Percentiles rank a stretch among this genome's conserved stretches.
Evolutionary conservation across 495 filamentous ascomycete species (phyloP).

Genomic region (Hypoxylon subgilvum): DNA sequence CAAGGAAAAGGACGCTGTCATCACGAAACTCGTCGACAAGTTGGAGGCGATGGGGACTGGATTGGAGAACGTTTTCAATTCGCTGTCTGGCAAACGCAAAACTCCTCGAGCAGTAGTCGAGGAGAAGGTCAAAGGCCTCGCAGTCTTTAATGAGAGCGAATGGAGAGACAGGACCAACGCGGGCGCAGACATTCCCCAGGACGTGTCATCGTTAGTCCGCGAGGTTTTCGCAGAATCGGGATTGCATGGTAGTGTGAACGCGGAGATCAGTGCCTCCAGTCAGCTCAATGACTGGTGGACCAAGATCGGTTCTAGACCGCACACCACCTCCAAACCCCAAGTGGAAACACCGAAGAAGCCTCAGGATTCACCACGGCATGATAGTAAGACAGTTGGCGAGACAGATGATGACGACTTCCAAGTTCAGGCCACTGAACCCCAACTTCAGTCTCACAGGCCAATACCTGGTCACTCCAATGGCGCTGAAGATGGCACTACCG

Average conservation of each 20-base stretch:
- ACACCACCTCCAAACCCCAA: slow-evolving; percentile 9
- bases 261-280: slow-evolving; percentile 41
- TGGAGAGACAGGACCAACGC: slow-evolving; percentile 51
- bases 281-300: slow-evolving; percentile 58
- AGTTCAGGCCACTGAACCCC: slow-evolving; percentile 55
- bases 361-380: neutral
- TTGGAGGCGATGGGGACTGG: slow-evolving; percentile 73
- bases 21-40: slow-evolving; percentile 77
- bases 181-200: slow-evolving; percentile 38
- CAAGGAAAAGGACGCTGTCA: slow-evolving; percentile 78
- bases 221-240: slow-evolving; percentile 45
- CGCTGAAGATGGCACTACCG: slow-evolving; percentile 47
- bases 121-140: slow-evolving; percentile 61
- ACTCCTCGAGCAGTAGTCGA: slow-evolving; percentile 53
- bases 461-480: slow-evolving; percentile 7
- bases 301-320: slow-evolving; percentile 41
- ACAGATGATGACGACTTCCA: slow-evolving; percentile 58
- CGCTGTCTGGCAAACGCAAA: slow-evolving; percentile 60
- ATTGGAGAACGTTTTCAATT: slow-evolving; percentile 72
- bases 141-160: slow-evolving; percentile 54
- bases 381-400: slow-evolving; percentile 9
- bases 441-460: slow-evolving; percentile 28
- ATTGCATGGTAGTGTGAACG: slow-evolving; percentile 30
- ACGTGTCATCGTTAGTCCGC: slow-evolving; percentile 45
- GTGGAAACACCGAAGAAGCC: slow-evolving; percentile 9